phyloP scores from a whole-genome alignment of 495 filamentous ascomycete species.

The Letharia columbiana region DNA sequence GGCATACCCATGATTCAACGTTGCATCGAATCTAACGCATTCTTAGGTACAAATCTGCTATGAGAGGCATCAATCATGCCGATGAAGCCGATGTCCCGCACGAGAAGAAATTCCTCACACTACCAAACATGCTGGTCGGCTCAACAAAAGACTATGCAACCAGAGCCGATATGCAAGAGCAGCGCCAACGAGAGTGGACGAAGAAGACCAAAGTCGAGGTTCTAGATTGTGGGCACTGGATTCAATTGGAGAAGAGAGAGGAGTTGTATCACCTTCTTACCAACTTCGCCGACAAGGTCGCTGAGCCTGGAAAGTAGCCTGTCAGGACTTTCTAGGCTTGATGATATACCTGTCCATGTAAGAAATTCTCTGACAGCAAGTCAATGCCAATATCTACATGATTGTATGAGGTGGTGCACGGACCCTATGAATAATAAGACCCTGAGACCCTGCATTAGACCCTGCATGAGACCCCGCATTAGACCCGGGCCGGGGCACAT shows the following conservation, averaged over 20 bases:
- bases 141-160: neutral
- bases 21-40: neutral
- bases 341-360: too few relatives aligned
- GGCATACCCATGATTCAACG: neutral
- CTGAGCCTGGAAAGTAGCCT: neutral
- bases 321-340: neutral
- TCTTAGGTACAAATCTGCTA: conserved; percentile 1
- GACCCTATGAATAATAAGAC: too few relatives aligned
- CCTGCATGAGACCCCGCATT: too few relatives aligned
- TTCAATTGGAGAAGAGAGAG: conserved; percentile 4
- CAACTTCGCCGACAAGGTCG: neutral
- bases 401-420: too few relatives aligned
- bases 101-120: neutral
- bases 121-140: neutral
- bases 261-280: neutral
- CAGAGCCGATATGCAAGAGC: conserved; percentile 1
- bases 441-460: too few relatives aligned
- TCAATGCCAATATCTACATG: too few relatives aligned
- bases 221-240: conserved; percentile 10
- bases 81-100: conserved; percentile 3
- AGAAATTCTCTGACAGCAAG: too few relatives aligned
- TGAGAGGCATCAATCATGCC: neutral
- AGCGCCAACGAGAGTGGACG: neutral
- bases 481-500: too few relatives aligned
- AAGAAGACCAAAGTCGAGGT: neutral